Evolutionary conservation across 441 rosid species (phyloP).

Genomic region (Populus trichocarpa): DNA sequence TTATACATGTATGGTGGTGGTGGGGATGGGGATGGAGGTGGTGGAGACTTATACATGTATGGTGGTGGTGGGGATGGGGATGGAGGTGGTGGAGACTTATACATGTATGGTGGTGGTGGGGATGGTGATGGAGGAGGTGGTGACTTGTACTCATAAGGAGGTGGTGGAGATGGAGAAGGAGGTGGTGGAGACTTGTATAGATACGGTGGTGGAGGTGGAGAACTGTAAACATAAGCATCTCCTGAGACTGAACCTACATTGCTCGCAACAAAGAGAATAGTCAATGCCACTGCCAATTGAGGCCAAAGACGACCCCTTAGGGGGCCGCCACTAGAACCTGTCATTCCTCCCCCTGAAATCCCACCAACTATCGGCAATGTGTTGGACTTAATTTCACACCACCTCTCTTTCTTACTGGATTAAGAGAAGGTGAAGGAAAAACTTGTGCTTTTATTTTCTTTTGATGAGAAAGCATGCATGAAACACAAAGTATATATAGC

Average conservation of each 20-base stretch:
- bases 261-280: slow-evolving; percentile 41
- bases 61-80: slow-evolving; percentile 41
- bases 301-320: slow-evolving; percentile 43
- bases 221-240: slow-evolving; percentile 55
- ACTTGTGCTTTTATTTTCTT: too few species aligned
- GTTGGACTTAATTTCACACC: not conserved
- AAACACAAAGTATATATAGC: not conserved
- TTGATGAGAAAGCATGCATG: too few species aligned
- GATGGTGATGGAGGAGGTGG: slow-evolving; percentile 40
- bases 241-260: slow-evolving; percentile 46
- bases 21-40: slow-evolving; percentile 28
- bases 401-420: not conserved
- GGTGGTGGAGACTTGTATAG: slow-evolving; percentile 56
- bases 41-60: slow-evolving; percentile 46
- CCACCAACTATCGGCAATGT: slow-evolving; percentile 20
- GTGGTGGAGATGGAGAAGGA: slow-evolving; percentile 43
- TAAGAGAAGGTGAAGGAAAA: not conserved
- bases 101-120: slow-evolving; percentile 12
- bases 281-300: slow-evolving; percentile 39
- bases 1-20: slow-evolving; percentile 39
- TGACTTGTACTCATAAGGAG: slow-evolving; percentile 35
- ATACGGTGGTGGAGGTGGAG: slow-evolving; percentile 60
- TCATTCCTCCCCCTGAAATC: slow-evolving; percentile 34
- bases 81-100: slow-evolving; percentile 32
- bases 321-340: slow-evolving; percentile 47